phyloP scores from a whole-genome alignment of 371 early-diverging fungal genomes.

The Syncephalastrum contaminatum region DNA sequence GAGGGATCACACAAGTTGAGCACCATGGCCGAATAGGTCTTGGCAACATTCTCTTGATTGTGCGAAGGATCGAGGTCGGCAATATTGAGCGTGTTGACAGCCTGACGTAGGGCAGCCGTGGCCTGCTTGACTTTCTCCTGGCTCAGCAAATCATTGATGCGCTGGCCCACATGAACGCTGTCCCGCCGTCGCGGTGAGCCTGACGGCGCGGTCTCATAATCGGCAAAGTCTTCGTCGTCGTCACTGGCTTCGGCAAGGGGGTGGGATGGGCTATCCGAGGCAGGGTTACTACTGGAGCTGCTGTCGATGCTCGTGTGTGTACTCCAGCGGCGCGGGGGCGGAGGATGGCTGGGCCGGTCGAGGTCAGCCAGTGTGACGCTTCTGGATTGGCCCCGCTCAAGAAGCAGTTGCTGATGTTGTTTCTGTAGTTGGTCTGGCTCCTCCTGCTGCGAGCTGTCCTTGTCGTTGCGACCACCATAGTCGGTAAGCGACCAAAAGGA shows the following conservation, averaged over 20 bases:
- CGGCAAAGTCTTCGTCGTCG: constrained; percentile 6
- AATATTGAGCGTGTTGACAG: constrained; percentile 20
- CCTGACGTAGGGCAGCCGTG: constrained; percentile 24
- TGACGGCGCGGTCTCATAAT: constrained; percentile 3
- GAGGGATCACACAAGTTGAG: constrained; percentile 30
- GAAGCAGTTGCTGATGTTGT: too few species aligned
- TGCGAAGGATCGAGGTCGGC: constrained; percentile 15
- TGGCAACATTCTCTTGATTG: constrained; percentile 17
- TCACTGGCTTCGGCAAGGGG: background rate
- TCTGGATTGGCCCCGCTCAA: background rate
- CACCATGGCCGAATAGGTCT: constrained; percentile 34
- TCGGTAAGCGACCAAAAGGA: constrained; percentile 1
- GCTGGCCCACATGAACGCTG: constrained; percentile 23
- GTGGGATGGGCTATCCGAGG: background rate
- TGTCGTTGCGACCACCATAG: background rate
- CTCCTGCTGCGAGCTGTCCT: background rate
- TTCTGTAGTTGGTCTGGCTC: background rate
- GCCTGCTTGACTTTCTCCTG: constrained; percentile 31
- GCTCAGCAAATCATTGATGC: constrained; percentile 23
- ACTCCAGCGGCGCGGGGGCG: constrained; percentile 3
- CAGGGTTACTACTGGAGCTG: too few species aligned
- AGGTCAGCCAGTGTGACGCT: constrained; percentile 1
- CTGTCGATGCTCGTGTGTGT: background rate
- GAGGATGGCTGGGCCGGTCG: constrained; percentile 9
- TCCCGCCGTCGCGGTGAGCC: constrained; percentile 4